These are phyloP conservation scores for Nepenthes mirabilis DNA, from an alignment of 148 eudicot genomes.

Conservation along the genomic window DNA sequence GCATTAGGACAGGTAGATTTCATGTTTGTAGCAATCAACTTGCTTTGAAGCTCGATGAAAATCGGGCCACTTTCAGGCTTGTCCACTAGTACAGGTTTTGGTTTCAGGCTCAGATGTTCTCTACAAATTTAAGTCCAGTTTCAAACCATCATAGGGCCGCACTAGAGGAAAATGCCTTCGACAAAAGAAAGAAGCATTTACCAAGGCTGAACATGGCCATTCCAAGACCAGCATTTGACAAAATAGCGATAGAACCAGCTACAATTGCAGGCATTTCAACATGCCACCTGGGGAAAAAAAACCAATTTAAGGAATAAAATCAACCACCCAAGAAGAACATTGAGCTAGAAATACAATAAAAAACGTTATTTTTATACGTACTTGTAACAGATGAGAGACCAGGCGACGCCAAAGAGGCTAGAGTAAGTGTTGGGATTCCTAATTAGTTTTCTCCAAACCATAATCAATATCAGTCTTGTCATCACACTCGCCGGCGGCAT, in stretches of 20 bases:
- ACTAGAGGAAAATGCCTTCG: not conserved
- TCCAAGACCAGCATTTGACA: slow-evolving; percentile 82
- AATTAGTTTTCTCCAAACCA: slow-evolving; percentile 85
- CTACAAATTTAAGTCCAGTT: too few relatives aligned
- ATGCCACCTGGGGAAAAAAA: slow-evolving; percentile 31
- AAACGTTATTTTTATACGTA: slow-evolving; percentile 7
- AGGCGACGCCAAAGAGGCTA: slow-evolving; percentile 62
- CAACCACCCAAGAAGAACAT: not conserved
- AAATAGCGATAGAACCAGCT: slow-evolving; percentile 52
- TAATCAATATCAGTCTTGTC: slow-evolving; percentile 65
- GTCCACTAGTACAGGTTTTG: too few relatives aligned
- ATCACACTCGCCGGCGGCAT: slow-evolving; percentile 80
- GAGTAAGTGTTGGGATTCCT: slow-evolving; percentile 81
- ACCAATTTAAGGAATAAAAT: not conserved
- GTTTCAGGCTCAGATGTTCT: too few relatives aligned
- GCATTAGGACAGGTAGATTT: too few relatives aligned
- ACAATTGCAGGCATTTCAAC: slow-evolving; percentile 68
- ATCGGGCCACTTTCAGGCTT: too few relatives aligned
- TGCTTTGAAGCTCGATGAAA: too few relatives aligned
- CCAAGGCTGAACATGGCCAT: slow-evolving; percentile 96
- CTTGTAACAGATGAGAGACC: slow-evolving; percentile 76
- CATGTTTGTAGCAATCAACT: too few relatives aligned
- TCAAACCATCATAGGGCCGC: too few relatives aligned
- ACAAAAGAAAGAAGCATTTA: slow-evolving; percentile 6
- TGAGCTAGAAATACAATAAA: not conserved